These are phyloP conservation scores for Auriscalpium vulgare DNA, from an alignment of 768 basidiomycete genomes.

Conservation along the genomic window DNA sequence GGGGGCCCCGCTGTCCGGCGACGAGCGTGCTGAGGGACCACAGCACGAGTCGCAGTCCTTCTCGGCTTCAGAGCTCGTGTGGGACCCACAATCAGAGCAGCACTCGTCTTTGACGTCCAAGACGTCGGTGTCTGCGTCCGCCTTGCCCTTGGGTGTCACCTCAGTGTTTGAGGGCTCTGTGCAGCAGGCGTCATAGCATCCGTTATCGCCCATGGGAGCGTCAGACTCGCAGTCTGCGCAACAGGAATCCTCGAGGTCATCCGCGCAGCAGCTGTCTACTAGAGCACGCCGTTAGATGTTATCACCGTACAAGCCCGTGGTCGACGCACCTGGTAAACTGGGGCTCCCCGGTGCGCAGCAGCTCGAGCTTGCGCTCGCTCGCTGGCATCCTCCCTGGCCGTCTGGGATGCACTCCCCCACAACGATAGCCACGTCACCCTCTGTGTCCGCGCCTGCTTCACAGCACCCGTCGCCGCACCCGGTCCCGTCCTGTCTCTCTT, in stretches of 20 bases:
- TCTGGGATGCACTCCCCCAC: constrained; percentile 8
- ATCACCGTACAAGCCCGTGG: background rate
- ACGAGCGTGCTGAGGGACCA: background rate
- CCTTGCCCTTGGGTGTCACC: no score
- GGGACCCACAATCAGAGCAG: background rate
- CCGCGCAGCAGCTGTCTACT: background rate
- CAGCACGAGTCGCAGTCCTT: background rate
- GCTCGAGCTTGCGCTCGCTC: background rate
- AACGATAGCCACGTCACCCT: background rate
- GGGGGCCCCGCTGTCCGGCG: no score
- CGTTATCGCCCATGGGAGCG: no score
- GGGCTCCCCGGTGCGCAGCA: background rate
- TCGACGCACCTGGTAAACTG: background rate
- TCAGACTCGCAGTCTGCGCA: no score
- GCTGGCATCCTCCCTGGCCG: constrained; percentile 4
- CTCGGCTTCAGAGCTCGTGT: background rate
- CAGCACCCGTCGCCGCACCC: background rate
- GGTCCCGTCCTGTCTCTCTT: background rate
- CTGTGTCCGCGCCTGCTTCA: background rate
- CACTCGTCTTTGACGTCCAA: background rate
- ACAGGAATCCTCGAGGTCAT: background rate
- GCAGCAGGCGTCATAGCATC: background rate
- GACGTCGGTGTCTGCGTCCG: background rate
- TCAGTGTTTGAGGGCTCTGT: background rate
- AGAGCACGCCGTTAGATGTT: background rate